Conservation (phyloP, 768 basidiomycete genomes). For the Rhodotorula diobovata region DNA sequence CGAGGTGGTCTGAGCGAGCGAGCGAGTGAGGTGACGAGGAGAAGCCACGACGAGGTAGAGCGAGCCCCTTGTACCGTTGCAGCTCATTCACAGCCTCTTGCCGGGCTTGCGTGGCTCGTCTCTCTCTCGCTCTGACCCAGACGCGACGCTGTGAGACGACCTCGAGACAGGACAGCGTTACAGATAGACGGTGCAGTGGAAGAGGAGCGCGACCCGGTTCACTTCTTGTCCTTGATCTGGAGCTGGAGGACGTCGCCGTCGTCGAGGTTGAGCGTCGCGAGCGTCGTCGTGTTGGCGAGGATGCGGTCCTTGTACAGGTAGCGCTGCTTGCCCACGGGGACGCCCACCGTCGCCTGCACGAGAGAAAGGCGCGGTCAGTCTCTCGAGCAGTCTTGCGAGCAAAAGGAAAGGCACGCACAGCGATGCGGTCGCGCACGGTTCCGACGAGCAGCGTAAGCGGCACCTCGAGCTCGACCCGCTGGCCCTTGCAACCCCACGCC, state of each 20-base stretch:
- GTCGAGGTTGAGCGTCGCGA: conserved; percentile 40
- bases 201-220: neutral
- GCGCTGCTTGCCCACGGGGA: conserved; percentile 39
- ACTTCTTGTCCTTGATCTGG: conserved; percentile 40
- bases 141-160: no score
- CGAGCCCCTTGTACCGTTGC: neutral
- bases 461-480: conserved; percentile 71
- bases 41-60: neutral
- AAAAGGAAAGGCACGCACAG: conserved; percentile 12
- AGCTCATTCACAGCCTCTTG: neutral
- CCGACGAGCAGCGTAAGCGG: conserved; percentile 80
- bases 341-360: conserved; percentile 26
- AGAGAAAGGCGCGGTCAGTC: neutral
- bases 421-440: conserved; percentile 80
- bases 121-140: no score
- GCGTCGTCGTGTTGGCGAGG: conserved; percentile 37
- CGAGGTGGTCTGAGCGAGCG: neutral
- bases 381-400: neutral
- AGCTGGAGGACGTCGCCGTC: conserved; percentile 24
- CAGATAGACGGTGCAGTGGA: neutral
- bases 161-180: neutral
- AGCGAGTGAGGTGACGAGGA: neutral
- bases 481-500: conserved; percentile 88
- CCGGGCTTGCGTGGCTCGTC: no score
- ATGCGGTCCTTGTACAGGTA: conserved; percentile 33